phyloP scores from a whole-genome alignment of 495 filamentous ascomycete genomes.

The Trichoderma orchidacearum region DNA sequence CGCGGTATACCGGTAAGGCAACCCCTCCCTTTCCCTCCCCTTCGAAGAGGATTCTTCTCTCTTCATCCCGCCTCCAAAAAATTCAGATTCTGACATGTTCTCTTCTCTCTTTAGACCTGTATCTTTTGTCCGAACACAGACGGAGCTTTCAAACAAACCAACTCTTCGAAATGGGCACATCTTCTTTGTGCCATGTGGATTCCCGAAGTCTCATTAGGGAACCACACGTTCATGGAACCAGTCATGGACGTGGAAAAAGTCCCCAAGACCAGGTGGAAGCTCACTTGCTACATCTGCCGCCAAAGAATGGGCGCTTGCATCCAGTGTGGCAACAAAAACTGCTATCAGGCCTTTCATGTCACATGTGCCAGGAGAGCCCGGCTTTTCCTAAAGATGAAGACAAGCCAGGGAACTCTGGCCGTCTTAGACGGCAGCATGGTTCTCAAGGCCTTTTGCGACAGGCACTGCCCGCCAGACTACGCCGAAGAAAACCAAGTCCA shows the following conservation, averaged over 20 bases:
- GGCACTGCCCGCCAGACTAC: conserved; percentile 86
- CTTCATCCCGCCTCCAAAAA: neutral
- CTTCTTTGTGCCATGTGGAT: conserved; percentile 97
- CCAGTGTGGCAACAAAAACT: conserved; percentile 94
- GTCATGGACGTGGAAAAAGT: conserved; percentile 97
- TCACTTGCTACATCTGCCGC: conserved; percentile 92
- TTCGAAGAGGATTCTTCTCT: conserved; percentile 3
- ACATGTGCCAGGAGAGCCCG: conserved; percentile 83
- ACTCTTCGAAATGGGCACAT: conserved; percentile 89
- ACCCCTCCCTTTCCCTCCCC: conserved; percentile 7
- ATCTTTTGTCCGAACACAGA: conserved; percentile 98
- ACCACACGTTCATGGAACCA: conserved; percentile 93
- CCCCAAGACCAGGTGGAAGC: conserved; percentile 81
- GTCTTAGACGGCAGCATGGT: conserved; percentile 71
- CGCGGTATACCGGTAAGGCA: conserved; percentile 65
- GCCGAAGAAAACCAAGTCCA: conserved; percentile 65
- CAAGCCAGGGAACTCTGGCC: conserved; percentile 62
- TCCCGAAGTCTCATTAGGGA: conserved; percentile 90
- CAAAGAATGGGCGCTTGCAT: conserved; percentile 98
- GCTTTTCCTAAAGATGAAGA: conserved; percentile 94
- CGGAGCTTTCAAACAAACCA: conserved; percentile 97
- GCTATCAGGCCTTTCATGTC: conserved; percentile 96
- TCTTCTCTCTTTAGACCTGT: conserved; percentile 46
- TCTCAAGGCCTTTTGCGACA: conserved; percentile 91
- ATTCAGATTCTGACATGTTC: neutral